Conservation (phyloP, 2,329 filamentous ascomycete genomes). For the Cryphonectria carpinicola region DNA sequence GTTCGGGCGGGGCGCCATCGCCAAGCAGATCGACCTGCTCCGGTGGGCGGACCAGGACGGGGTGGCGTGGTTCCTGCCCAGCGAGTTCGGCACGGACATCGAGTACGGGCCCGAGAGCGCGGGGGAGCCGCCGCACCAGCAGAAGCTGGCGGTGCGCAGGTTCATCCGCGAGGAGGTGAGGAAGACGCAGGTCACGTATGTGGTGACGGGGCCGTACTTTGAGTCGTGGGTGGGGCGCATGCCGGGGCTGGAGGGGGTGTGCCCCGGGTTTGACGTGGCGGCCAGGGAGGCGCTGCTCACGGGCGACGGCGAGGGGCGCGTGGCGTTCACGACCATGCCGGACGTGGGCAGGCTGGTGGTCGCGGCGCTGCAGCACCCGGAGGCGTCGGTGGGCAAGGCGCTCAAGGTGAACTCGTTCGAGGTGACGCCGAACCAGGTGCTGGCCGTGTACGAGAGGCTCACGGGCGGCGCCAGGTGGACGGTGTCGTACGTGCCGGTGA, state of each 20-base stretch:
- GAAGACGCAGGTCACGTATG: slow-evolving; percentile 64
- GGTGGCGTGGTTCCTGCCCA: slow-evolving; percentile 68
- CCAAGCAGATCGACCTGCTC: slow-evolving; percentile 65
- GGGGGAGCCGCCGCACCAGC: slow-evolving; percentile 68
- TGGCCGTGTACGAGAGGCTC: slow-evolving; percentile 71
- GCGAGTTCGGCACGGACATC: slow-evolving; percentile 69
- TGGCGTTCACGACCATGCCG: slow-evolving; percentile 72
- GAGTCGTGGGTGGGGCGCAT: slow-evolving; percentile 61
- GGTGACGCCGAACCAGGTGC: slow-evolving; percentile 62
- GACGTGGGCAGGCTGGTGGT: slow-evolving; percentile 72
- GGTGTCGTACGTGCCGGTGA: slow-evolving; percentile 55
- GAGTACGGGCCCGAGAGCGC: slow-evolving; percentile 63
- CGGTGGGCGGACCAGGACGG: slow-evolving; percentile 56
- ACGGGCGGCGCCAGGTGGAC: slow-evolving; percentile 62
- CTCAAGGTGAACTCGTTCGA: slow-evolving; percentile 75
- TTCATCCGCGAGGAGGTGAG: slow-evolving; percentile 58
- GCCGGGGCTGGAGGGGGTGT: slow-evolving; percentile 40
- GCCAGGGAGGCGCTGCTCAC: slow-evolving; percentile 63
- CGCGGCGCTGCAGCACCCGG: slow-evolving; percentile 61
- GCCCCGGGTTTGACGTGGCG: slow-evolving; percentile 63
- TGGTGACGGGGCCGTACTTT: slow-evolving; percentile 72
- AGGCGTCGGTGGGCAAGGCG: slow-evolving; percentile 56
- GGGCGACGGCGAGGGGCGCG: slow-evolving; percentile 62
- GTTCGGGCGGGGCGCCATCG: slow-evolving; percentile 65
- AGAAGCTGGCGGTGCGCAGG: slow-evolving; percentile 70